These are phyloP conservation scores for Rhexocercosporidium sp. DNA, from an alignment of 2,329 filamentous ascomycete species.

Conservation along the genomic window DNA sequence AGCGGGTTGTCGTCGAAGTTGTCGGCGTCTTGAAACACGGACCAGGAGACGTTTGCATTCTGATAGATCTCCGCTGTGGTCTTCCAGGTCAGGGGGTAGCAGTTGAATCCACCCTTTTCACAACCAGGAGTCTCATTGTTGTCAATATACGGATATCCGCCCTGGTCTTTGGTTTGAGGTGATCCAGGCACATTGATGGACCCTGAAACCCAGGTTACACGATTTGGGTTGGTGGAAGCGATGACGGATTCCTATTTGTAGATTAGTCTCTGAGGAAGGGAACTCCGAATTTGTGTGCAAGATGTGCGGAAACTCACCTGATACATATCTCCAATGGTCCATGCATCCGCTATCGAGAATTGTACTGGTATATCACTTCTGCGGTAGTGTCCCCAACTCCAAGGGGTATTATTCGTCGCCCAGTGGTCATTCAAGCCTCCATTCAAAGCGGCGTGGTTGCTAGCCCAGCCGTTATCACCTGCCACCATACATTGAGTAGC, in stretches of 20 bases:
- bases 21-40: conserved; percentile 51
- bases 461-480: conserved; percentile 56
- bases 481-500: conserved; percentile 60
- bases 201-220: conserved; percentile 51
- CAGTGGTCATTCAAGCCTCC: conserved; percentile 57
- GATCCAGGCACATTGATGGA: conserved; percentile 51
- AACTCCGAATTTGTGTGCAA: background rate
- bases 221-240: conserved; percentile 51
- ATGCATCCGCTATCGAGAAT: conserved; percentile 59
- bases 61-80: conserved; percentile 51
- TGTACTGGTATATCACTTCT: conserved; percentile 59
- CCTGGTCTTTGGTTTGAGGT: conserved; percentile 47
- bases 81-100: conserved; percentile 54
- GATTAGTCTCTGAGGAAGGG: background rate
- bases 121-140: conserved; percentile 55
- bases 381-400: conserved; percentile 57
- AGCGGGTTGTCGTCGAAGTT: conserved; percentile 56
- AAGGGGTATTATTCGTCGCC: conserved; percentile 59
- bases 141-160: conserved; percentile 49
- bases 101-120: conserved; percentile 47
- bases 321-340: conserved; percentile 62
- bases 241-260: conserved; percentile 48
- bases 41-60: conserved; percentile 51
- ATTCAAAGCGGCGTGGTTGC: conserved; percentile 58
- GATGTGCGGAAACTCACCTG: conserved; percentile 41